These are phyloP conservation scores for Rhytidiadelphus loreus DNA, from an alignment of 225 moss, liverwort and hornwort species.

Conservation along the genomic window DNA sequence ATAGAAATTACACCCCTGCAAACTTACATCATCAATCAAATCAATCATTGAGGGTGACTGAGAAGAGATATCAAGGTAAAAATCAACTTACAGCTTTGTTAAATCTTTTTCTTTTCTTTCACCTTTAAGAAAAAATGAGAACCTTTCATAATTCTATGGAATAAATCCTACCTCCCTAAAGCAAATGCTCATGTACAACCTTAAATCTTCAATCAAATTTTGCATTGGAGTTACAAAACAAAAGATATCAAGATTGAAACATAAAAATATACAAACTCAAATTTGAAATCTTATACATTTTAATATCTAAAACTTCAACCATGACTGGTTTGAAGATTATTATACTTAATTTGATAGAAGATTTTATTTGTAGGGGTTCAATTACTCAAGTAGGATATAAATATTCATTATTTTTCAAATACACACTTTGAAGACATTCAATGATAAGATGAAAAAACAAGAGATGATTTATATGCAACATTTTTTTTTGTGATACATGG, in stretches of 20 bases:
- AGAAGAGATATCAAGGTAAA: neutral
- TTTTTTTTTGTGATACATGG: fast-evolving
- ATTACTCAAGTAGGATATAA: neutral
- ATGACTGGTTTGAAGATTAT: neutral
- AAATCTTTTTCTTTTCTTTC: neutral
- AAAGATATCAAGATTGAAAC: neutral
- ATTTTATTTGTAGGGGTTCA: neutral
- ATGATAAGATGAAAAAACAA: neutral
- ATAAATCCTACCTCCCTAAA: fast-evolving
- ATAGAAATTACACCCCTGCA: too few species aligned
- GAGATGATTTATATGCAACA: neutral
- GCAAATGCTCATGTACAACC: neutral
- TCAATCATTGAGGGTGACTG: neutral
- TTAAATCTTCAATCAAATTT: neutral
- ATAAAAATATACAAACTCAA: neutral
- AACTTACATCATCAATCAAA: neutral
- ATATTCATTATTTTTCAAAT: neutral
- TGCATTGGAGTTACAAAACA: neutral
- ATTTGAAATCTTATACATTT: neutral
- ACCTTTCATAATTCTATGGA: neutral
- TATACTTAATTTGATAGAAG: neutral
- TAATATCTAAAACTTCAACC: neutral
- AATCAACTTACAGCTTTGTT: neutral
- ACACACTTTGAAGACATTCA: fast-evolving
- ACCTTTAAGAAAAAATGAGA: neutral